Percentiles rank a stretch among this genome's conserved stretches.
Conservation (phyloP, 495 filamentous ascomycete genomes). For the Bathelium albidoporum region DNA sequence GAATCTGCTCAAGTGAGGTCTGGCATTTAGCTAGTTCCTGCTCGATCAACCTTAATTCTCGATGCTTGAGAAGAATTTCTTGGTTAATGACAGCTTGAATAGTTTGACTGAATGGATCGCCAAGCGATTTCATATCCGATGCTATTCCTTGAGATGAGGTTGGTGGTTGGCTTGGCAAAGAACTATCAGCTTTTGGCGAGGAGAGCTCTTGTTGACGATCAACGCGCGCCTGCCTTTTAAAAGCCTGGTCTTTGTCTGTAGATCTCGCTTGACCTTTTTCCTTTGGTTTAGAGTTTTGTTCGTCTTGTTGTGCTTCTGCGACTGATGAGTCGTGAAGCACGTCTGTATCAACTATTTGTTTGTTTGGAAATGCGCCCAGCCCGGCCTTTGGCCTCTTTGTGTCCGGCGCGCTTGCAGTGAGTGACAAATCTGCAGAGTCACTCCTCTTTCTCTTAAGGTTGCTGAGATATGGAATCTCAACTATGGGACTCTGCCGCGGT, state of each 20-base stretch:
- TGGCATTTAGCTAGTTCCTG: constrained; percentile 95
- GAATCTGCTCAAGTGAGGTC: constrained; percentile 86
- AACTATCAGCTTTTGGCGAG: background rate
- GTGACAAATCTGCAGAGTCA: constrained; percentile 22
- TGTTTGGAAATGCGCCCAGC: background rate
- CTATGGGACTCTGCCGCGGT: constrained; percentile 18
- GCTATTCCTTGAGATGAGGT: background rate
- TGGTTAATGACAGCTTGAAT: constrained; percentile 45
- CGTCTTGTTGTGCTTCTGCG: background rate
- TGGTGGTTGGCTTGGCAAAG: constrained; percentile 9
- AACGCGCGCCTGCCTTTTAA: background rate
- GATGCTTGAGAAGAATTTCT: constrained; percentile 88
- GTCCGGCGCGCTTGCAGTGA: constrained; percentile 16
- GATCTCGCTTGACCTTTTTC: background rate
- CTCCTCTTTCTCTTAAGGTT: constrained; percentile 29
- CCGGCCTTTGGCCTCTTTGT: constrained; percentile 23
- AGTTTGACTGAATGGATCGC: background rate
- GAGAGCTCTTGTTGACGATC: constrained; percentile 1
- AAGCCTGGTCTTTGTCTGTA: constrained; percentile 3
- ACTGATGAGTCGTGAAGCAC: background rate
- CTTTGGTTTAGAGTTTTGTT: background rate
- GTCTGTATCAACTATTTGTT: background rate
- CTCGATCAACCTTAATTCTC: constrained; percentile 86
- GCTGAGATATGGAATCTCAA: constrained; percentile 28
- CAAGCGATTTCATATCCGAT: background rate